A percentile compares a stretch with the other conserved stretches of the same genome.
Conservation (phyloP, 305 asterid genomes). For the Fraxinus latifolia region DNA sequence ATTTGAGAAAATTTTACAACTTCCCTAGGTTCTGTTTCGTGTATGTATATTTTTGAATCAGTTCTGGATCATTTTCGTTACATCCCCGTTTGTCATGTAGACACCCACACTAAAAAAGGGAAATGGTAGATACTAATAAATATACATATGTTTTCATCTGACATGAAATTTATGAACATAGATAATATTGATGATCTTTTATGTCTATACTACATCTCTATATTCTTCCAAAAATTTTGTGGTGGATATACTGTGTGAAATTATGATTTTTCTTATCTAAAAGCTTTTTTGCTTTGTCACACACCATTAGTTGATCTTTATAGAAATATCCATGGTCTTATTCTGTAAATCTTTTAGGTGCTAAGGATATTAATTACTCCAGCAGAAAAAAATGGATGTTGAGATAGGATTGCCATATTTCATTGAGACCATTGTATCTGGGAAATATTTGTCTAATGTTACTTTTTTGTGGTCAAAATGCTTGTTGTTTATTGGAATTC, state of each 20-base stretch:
- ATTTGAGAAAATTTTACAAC: background rate
- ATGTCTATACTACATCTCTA: background rate
- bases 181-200: background rate
- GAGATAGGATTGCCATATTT: background rate
- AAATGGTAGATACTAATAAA: background rate
- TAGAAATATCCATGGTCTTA: background rate
- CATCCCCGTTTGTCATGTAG: background rate
- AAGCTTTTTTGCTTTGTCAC: background rate
- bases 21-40: background rate
- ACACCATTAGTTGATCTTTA: background rate
- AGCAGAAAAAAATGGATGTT: background rate
- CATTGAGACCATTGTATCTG: background rate
- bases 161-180: background rate
- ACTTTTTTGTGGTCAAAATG: conserved; percentile 1
- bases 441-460: background rate
- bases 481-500: conserved; percentile 1
- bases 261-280: background rate
- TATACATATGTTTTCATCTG: background rate
- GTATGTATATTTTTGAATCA: background rate
- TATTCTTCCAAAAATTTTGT: background rate
- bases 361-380: background rate
- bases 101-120: background rate
- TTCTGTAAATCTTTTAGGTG: background rate
- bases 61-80: background rate
- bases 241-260: background rate